Conservation (phyloP, 164 flowering plant species). For the grape (Vitis vinifera) region DNA sequence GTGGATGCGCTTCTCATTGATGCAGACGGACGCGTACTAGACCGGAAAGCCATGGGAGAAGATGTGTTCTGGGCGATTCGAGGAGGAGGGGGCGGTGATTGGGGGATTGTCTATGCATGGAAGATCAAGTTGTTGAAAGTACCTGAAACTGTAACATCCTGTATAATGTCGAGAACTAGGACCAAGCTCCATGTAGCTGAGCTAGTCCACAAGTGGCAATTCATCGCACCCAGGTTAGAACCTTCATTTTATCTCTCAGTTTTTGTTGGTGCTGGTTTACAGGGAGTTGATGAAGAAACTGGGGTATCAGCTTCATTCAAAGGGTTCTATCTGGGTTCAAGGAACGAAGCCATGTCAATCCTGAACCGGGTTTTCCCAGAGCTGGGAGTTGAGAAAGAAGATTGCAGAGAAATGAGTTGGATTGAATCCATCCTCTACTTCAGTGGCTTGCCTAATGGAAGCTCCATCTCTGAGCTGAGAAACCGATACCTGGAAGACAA, state of each 20-base stretch:
- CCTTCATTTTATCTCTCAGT: constrained; percentile 39
- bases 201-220: constrained; percentile 47
- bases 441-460: constrained; percentile 30
- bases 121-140: constrained; percentile 38
- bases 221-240: constrained; percentile 31
- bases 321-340: constrained; percentile 46
- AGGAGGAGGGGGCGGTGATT: constrained; percentile 58
- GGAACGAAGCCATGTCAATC: constrained; percentile 19
- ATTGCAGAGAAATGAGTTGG: constrained; percentile 54
- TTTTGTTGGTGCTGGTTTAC: constrained; percentile 35
- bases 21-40: constrained; percentile 32
- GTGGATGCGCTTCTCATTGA: constrained; percentile 46
- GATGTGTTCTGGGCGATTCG: constrained; percentile 66
- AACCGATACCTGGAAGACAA: constrained; percentile 29
- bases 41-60: constrained; percentile 49
- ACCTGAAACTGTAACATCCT: constrained; percentile 37
- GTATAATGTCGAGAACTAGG: constrained; percentile 32
- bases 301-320: constrained; percentile 42
- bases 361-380: constrained; percentile 34
- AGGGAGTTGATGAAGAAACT: constrained; percentile 8
- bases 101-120: constrained; percentile 54
- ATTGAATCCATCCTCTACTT: constrained; percentile 53
- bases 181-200: constrained; percentile 16
- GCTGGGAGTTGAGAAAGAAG: constrained; percentile 29
- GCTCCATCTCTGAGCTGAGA: constrained; percentile 24